Percentiles rank a stretch among this genome's conserved stretches.
These are phyloP conservation scores for Pleurotus citrinopileatus DNA, from an alignment of 768 basidiomycete species.

Conservation along the genomic window DNA sequence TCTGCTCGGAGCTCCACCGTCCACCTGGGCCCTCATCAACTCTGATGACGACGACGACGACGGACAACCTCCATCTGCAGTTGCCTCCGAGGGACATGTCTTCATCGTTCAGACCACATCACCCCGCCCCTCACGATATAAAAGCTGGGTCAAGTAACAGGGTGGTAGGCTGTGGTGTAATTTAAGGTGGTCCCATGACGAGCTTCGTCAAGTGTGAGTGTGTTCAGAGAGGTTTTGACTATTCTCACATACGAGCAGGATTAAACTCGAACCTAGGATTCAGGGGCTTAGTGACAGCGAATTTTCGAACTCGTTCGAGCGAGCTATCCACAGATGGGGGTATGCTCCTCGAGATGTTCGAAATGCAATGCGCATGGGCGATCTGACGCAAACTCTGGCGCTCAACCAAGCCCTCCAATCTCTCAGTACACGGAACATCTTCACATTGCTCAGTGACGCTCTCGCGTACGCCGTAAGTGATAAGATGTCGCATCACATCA, in stretches of 20 bases:
- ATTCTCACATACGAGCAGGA: neutral
- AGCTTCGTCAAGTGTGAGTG: constrained; percentile 1
- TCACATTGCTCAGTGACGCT: too few species aligned
- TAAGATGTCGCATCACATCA: neutral
- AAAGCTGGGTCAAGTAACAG: neutral
- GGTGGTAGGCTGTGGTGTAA: neutral
- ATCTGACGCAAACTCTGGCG: neutral
- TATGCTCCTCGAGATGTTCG: neutral
- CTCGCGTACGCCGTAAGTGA: neutral
- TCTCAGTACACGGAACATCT: neutral
- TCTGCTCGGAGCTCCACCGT: neutral
- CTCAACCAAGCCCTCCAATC: neutral
- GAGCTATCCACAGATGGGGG: neutral
- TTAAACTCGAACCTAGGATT: neutral
- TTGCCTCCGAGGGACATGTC: neutral
- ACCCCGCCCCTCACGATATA: neutral
- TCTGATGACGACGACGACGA: neutral
- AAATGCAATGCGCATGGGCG: neutral
- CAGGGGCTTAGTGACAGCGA: neutral
- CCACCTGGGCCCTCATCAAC: constrained; percentile 1
- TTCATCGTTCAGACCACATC: constrained; percentile 1
- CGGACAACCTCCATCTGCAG: neutral
- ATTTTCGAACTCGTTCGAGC: neutral
- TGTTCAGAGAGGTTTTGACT: neutral
- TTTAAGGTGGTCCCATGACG: neutral